phyloP scores from a whole-genome alignment of 2,329 filamentous ascomycete species.

The Trichoderma sp. region DNA sequence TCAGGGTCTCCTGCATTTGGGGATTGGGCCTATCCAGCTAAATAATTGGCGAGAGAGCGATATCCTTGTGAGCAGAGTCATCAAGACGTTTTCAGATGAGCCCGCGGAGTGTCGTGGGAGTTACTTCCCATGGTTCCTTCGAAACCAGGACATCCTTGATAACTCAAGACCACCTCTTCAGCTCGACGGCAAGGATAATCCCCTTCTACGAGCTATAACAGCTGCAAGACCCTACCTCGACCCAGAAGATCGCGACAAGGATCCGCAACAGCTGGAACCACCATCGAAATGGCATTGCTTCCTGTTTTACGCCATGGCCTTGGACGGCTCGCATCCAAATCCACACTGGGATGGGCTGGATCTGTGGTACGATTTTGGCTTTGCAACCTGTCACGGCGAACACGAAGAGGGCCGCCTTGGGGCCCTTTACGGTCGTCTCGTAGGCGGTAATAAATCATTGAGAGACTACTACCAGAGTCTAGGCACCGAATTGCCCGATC shows the following conservation, averaged over 20 bases:
- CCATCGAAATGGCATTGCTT: constrained; percentile 17
- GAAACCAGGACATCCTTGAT: constrained; percentile 17
- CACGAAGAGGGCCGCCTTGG: not conserved
- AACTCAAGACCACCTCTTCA: not conserved
- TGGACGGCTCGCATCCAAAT: constrained; percentile 5
- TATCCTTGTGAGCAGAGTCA: constrained; percentile 1
- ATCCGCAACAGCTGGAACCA: not conserved
- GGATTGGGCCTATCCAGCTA: not conserved
- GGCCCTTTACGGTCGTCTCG: not conserved
- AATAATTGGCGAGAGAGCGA: constrained; percentile 11
- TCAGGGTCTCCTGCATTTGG: not conserved
- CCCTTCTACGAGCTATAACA: not conserved
- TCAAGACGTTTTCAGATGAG: not conserved
- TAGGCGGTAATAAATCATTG: not conserved
- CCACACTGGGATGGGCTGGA: not conserved
- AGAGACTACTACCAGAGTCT: constrained; percentile 1
- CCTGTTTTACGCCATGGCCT: constrained; percentile 6
- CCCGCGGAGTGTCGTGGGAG: not conserved
- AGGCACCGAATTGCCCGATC: not conserved
- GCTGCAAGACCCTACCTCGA: not conserved
- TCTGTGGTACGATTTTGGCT: constrained; percentile 15
- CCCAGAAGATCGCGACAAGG: not conserved
- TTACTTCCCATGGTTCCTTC: constrained; percentile 15
- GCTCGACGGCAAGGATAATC: not conserved
- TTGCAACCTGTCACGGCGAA: not conserved